Evolutionary conservation across 2,329 filamentous ascomycete species (phyloP), one percentile per base, ranked within the genome.

Genomic region (Sordariomycetes sp.): DNA sequence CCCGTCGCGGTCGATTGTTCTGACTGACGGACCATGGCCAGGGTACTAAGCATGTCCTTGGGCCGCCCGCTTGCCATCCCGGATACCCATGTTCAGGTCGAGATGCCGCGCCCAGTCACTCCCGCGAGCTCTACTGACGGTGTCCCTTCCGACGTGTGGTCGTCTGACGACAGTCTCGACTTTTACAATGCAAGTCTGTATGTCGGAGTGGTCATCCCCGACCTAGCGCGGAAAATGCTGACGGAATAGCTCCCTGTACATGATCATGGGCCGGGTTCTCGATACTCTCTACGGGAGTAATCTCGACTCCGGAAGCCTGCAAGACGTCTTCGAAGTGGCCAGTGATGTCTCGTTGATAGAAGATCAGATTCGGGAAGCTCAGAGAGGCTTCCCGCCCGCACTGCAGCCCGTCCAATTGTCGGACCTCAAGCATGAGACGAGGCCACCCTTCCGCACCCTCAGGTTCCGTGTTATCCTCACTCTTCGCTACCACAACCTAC

Each of bases 401-500:
- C 10, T 56, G 13, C 42, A 10, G 4, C 5, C 22, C 3, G 36
- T 56, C 28, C 39, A 56, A 35, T 10, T 32, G 34, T 25, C 54
- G 10, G 54, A 56, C 15, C 42, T 56, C n/a, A 12, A 51, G 15
- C 20, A 34, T 20, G 54, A 51, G 15, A n/a, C 39, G 17, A 50
- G 45, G 25, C 42, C 28, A 20, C 36, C 54, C 42, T 34, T 35
- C 8, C 54, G 28, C 4, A 42, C 42, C 25, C 34, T 42, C 15
- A 56, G 50, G 28, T 53, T 45, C 45, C 53, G 35, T 15, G 36
- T 53, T n/a, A 45, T 59, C 13, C 48, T 59, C 32, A 48, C 58
- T 4, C 42, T 59, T 8, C 55, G 58, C 10, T 59, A 57, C 45
- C 51, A 59, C 39, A 59, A 59, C 42, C 58, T 59, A 10, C 55